These are phyloP conservation scores for Ciborinia camelliae DNA, from an alignment of 2,329 filamentous ascomycete species.

Conservation along the genomic window DNA sequence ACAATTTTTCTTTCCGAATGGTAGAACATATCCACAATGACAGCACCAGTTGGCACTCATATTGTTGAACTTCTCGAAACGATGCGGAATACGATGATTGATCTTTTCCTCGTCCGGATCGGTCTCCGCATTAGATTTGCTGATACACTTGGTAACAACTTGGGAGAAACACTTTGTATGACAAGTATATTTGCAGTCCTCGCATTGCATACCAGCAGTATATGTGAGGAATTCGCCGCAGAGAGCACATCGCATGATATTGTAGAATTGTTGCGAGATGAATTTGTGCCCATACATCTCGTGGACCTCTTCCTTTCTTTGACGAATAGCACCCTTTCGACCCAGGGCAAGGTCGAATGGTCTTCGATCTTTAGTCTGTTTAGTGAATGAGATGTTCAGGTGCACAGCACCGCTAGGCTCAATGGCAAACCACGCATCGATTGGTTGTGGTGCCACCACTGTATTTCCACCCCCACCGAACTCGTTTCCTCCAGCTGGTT, in stretches of 20 bases:
- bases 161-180: constrained; percentile 96
- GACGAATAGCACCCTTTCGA: constrained; percentile 91
- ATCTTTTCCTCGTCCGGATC: constrained; percentile 99
- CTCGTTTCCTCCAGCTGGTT: constrained; percentile 25
- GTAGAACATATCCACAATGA: constrained; percentile 93
- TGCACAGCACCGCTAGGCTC: constrained; percentile 93
- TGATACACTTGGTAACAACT: constrained; percentile 99
- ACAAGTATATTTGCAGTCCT: constrained; percentile 99
- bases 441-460: constrained; percentile 49
- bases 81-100: constrained; percentile 97
- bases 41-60: constrained; percentile 99
- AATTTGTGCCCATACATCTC: constrained; percentile 99
- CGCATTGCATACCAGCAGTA: constrained; percentile 97
- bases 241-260: constrained; percentile 98
- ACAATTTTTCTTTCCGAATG: constrained; percentile 91
- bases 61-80: constrained; percentile 94
- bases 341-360: constrained; percentile 86
- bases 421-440: constrained; percentile 95
- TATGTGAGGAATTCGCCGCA: constrained; percentile 99
- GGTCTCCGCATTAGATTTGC: constrained; percentile 97
- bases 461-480: constrained; percentile 37
- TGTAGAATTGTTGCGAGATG: constrained; percentile 97
- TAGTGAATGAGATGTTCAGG: constrained; percentile 85
- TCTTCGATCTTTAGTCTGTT: constrained; percentile 79
- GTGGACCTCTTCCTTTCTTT: constrained; percentile 96